Evolutionary conservation across 2,329 filamentous ascomycete species (phyloP).

Genomic region (Colletotrichum agaves): DNA sequence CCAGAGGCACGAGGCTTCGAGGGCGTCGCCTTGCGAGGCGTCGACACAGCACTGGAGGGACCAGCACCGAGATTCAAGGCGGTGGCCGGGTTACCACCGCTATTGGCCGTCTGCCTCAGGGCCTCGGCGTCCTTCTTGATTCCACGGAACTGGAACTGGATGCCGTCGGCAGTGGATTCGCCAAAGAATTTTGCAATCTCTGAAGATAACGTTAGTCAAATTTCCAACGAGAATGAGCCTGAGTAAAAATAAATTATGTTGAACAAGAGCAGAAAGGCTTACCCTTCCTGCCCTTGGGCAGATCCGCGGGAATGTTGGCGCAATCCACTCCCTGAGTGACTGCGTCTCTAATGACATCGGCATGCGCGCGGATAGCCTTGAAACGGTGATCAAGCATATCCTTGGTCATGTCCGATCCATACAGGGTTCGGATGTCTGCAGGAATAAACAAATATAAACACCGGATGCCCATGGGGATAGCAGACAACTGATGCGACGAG

Average conservation of each 20-base stretch:
- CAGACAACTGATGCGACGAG: not conserved
- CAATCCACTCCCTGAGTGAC: conserved; percentile 53
- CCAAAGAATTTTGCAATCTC: conserved; percentile 70
- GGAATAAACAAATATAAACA: not conserved
- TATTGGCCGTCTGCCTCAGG: conserved; percentile 56
- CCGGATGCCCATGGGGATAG: conserved; percentile 28
- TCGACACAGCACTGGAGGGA: conserved; percentile 42
- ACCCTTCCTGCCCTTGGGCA: conserved; percentile 55
- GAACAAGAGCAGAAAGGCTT: conserved; percentile 39
- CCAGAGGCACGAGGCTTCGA: conserved; percentile 35
- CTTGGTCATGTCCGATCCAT: conserved; percentile 60
- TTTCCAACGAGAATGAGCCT: not conserved
- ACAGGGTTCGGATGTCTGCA: conserved; percentile 47
- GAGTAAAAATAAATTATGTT: not conserved
- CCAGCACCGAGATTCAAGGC: conserved; percentile 46
- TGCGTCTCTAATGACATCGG: conserved; percentile 50
- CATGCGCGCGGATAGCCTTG: conserved; percentile 57
- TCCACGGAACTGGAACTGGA: conserved; percentile 69
- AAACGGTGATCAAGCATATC: conserved; percentile 63
- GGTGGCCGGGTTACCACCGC: conserved; percentile 57
- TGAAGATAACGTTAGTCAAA: conserved; percentile 42
- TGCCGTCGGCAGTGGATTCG: conserved; percentile 65
- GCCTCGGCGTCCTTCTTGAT: conserved; percentile 65
- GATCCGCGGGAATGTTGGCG: conserved; percentile 51
- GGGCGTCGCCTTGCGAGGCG: conserved; percentile 41